A percentile compares a stretch with the other conserved stretches of the same genome.
Evolutionary conservation across 2,329 filamentous ascomycete species (phyloP).

Genomic region (Kalaharituber pfeilii): DNA sequence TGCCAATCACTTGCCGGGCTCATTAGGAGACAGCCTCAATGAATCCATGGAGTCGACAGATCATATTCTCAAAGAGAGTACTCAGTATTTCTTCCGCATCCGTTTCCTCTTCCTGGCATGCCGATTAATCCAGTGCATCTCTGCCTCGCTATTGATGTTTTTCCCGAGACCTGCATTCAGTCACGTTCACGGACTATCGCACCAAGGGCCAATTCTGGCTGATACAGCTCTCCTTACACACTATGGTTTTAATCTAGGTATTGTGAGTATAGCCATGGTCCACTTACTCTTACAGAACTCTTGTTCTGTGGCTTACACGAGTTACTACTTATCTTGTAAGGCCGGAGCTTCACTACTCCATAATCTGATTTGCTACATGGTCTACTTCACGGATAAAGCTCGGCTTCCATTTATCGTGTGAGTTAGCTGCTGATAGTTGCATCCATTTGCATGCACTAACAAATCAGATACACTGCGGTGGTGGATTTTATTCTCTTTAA

Average conservation of each 20-base stretch:
- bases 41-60: background rate
- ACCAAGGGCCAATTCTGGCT: background rate
- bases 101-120: background rate
- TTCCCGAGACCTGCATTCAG: background rate
- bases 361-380: slow-evolving; percentile 1
- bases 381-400: background rate
- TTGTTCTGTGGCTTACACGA: too few species aligned
- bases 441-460: background rate
- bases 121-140: background rate
- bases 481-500: background rate
- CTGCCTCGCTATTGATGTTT: background rate
- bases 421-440: background rate
- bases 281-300: too few species aligned
- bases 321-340: background rate
- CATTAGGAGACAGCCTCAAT: too few species aligned
- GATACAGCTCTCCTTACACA: background rate
- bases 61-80: background rate
- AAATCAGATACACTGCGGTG: background rate
- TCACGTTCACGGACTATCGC: background rate
- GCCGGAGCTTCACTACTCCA: slow-evolving; percentile 1
- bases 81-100: background rate
- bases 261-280: background rate
- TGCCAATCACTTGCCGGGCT: too few species aligned
- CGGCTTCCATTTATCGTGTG: background rate
- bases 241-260: background rate